Base-by-base conservation (phyloP, 768 basidiomycete genomes). In the Suillus alpinus region DNA sequence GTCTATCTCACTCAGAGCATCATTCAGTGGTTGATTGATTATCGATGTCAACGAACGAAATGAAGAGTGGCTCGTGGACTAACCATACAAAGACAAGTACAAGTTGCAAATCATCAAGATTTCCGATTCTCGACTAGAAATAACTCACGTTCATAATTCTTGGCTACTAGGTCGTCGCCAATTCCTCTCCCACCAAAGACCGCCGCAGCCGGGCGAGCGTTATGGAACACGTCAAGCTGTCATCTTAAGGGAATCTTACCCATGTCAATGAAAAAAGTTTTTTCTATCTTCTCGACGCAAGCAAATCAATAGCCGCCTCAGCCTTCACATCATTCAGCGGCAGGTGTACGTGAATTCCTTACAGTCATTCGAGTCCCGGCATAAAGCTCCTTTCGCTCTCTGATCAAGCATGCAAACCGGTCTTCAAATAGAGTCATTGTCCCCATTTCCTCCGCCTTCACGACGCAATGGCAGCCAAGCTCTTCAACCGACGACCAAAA, bases 371-470 rank as follows among this genome's bases (percentile, higher is more conserved):
- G 34, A 34, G 10, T 12, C 36, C 18, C 18, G 40, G 16, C 18
- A n/a, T n/a, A 41, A n/a, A 41, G 40, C 18, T 41, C 18, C 1
- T 7, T 61, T 20, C 1, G 71, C 66, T 4, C 62, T 65, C 23
- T 56, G 47, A 56, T 73, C 67, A 10, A 73, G 47, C 61, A 59
- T 0, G 52, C 57, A 44, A 75, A 62, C 73, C 74, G 73, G 12
- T 71, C 66, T 23, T 56, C 55, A 46, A 71, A 66, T 18, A 68
- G 59, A 3, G 71, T 40, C 8, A 71, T 39, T 1, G 69, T 39
- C 41, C 16, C 52, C 7, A 61, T 56, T 3, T 44, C 39, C 34
- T 68, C 23, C 12, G 60, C 47, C 3, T 67, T 56, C 6, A 59
- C 58, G n/a, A 51, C 53, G 14, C 64, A 59, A 74, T 58, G 20